Percentiles rank a stretch among this genome's conserved stretches.
These are phyloP conservation scores for Daedaleopsis sinensis DNA, from an alignment of 768 basidiomycete species.

Conservation along the genomic window DNA sequence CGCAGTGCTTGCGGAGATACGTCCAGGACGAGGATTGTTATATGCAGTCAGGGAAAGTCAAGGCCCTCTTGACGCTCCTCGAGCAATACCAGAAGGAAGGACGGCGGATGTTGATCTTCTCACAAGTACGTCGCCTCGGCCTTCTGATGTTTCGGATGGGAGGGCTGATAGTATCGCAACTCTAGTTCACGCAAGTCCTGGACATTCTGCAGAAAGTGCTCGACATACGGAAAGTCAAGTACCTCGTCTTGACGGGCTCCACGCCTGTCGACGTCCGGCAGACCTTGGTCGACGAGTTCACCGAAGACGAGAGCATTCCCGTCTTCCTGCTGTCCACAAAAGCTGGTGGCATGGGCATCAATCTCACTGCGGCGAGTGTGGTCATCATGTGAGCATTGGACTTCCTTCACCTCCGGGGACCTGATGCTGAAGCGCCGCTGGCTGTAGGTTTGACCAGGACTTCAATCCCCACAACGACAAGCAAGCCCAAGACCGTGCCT, in stretches of 20 bases:
- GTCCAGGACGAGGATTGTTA: slow-evolving; percentile 76
- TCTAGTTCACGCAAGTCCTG: slow-evolving; percentile 91
- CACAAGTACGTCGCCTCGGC: slow-evolving; percentile 63
- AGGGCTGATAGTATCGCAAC: not conserved
- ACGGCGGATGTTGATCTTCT: slow-evolving; percentile 90
- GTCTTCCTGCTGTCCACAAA: slow-evolving; percentile 93
- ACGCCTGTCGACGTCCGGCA: slow-evolving; percentile 95
- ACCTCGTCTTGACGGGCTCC: slow-evolving; percentile 85
- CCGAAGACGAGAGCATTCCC: slow-evolving; percentile 78
- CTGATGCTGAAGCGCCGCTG: slow-evolving; percentile 11
- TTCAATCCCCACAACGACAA: slow-evolving; percentile 98
- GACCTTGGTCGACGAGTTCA: slow-evolving; percentile 93
- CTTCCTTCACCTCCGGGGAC: not conserved
- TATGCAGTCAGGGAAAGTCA: slow-evolving; percentile 87
- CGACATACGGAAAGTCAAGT: slow-evolving; percentile 70
- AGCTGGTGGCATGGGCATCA: slow-evolving; percentile 96
- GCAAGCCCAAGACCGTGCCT: slow-evolving; percentile 96
- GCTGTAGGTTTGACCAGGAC: slow-evolving; percentile 88
- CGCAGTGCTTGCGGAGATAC: slow-evolving; percentile 71
- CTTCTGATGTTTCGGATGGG: not conserved
- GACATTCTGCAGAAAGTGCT: slow-evolving; percentile 90
- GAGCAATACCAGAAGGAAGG: slow-evolving; percentile 64
- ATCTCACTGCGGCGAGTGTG: slow-evolving; percentile 92
- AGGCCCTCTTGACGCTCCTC: slow-evolving; percentile 71
- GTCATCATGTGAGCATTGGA: slow-evolving; percentile 75